Evolutionary conservation across 352 stramenopile genomes (phyloP).

Genomic region (Thalassiosira tumida): DNA sequence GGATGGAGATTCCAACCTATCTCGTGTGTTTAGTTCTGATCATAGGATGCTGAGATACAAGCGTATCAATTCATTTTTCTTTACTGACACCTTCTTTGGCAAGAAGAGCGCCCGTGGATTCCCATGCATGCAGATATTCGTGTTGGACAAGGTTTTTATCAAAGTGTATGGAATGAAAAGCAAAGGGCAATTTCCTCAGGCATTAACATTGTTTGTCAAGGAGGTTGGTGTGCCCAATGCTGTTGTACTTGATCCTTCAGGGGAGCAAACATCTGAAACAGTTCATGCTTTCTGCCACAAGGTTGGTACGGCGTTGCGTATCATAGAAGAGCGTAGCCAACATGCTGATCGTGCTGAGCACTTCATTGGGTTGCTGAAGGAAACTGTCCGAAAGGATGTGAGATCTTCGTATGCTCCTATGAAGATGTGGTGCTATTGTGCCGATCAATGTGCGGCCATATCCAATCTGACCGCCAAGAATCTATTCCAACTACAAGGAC

Average conservation of each 20-base stretch:
- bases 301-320: conserved; percentile 60
- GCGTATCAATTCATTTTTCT: conserved; percentile 69
- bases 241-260: conserved; percentile 59
- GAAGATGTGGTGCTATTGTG: conserved; percentile 73
- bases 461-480: conserved; percentile 61
- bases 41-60: conserved; percentile 63
- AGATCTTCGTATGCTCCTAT: conserved; percentile 10
- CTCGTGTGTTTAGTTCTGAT: conserved; percentile 74
- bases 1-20: conserved; percentile 38
- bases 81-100: conserved; percentile 76
- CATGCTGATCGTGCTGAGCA: conserved; percentile 69
- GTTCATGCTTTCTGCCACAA: conserved; percentile 58
- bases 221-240: conserved; percentile 72
- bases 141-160: conserved; percentile 75
- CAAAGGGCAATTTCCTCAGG: conserved; percentile 41
- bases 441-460: conserved; percentile 52
- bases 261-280: conserved; percentile 47
- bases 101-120: conserved; percentile 74
- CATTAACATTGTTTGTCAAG: conserved; percentile 70
- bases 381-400: conserved; percentile 66
- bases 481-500: conserved; percentile 56
- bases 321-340: conserved; percentile 63
- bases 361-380: conserved; percentile 71
- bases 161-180: conserved; percentile 63
- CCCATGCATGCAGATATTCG: conserved; percentile 73